These are phyloP conservation scores for Mrakiaceae sp. DNA, from an alignment of 1,284 basidiomycete genomes.

Conservation along the genomic window DNA sequence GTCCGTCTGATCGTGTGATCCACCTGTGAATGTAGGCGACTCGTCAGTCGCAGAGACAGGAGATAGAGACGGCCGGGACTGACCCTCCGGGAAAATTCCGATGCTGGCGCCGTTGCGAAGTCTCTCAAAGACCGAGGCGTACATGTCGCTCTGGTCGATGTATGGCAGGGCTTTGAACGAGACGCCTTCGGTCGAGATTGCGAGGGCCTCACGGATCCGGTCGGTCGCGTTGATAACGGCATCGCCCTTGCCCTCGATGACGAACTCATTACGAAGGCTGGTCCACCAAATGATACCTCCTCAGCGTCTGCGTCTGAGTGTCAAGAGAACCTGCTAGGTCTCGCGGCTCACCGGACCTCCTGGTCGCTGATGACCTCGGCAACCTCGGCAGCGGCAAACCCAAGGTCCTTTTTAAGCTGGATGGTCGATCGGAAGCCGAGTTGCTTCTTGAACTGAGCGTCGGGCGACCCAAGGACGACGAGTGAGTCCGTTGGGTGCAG, in stretches of 20 bases:
- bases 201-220: no score
- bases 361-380: slow-evolving; percentile 84
- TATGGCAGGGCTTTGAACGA: slow-evolving; percentile 68
- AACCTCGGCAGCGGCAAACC: slow-evolving; percentile 70
- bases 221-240: slow-evolving; percentile 59
- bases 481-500: slow-evolving; percentile 64
- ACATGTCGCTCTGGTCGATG: slow-evolving; percentile 90
- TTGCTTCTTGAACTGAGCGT: slow-evolving; percentile 67
- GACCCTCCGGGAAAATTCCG: slow-evolving; percentile 94
- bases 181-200: no score
- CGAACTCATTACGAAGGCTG: no score
- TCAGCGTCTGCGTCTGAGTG: no score
- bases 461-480: slow-evolving; percentile 58
- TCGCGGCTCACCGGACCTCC: slow-evolving; percentile 34
- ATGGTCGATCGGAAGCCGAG: slow-evolving; percentile 75
- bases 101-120: slow-evolving; percentile 81
- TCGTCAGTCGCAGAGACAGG: no score
- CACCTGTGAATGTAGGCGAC: slow-evolving; percentile 44
- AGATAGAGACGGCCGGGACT: no score
- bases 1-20: slow-evolving; percentile 91
- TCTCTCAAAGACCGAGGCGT: slow-evolving; percentile 80
- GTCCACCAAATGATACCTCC: no score
- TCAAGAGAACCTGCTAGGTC: no score
- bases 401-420: slow-evolving; percentile 71
- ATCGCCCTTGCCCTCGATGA: not conserved